Conservation (phyloP, 768 basidiomycete species). For the Lactarius trivialis region DNA sequence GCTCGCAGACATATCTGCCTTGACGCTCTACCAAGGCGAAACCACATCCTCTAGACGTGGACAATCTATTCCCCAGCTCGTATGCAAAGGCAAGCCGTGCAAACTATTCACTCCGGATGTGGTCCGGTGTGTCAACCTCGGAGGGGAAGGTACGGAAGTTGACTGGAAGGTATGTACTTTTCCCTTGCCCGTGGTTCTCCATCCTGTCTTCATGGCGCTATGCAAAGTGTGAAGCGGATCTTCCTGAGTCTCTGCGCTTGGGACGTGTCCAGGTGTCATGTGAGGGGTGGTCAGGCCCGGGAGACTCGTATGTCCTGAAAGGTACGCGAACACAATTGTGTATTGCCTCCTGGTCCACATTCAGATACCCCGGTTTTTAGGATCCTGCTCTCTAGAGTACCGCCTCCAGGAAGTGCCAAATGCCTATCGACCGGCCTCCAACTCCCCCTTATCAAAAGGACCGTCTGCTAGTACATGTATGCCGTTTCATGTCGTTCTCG, state of each 20-base stretch:
- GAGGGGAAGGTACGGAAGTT: conserved; percentile 69
- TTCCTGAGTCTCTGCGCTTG: conserved; percentile 76
- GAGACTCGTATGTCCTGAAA: conserved; percentile 80
- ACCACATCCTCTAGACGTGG: conserved; percentile 63
- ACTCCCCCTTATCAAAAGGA: neutral
- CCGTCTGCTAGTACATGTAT: conserved; percentile 1
- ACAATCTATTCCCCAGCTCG: conserved; percentile 66
- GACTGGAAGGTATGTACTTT: conserved; percentile 75
- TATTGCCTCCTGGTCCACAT: neutral
- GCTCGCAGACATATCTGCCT: conserved; percentile 62
- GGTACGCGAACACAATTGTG: conserved; percentile 38
- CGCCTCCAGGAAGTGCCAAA: conserved; percentile 63
- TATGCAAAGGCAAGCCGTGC: conserved; percentile 76
- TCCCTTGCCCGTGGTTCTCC: neutral
- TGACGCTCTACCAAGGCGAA: conserved; percentile 71
- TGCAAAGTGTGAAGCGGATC: conserved; percentile 77
- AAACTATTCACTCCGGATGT: conserved; percentile 72
- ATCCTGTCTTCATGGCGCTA: neutral
- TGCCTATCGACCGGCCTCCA: conserved; percentile 23
- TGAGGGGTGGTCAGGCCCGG: conserved; percentile 82
- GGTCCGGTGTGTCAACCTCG: conserved; percentile 76
- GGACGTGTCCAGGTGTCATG: conserved; percentile 83
- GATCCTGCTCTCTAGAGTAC: conserved; percentile 85
- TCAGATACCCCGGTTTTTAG: conserved; percentile 33
- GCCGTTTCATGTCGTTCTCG: neutral